Conservation (phyloP, 1,139 yeast genomes). For the Debaryomyces subglobosus region DNA sequence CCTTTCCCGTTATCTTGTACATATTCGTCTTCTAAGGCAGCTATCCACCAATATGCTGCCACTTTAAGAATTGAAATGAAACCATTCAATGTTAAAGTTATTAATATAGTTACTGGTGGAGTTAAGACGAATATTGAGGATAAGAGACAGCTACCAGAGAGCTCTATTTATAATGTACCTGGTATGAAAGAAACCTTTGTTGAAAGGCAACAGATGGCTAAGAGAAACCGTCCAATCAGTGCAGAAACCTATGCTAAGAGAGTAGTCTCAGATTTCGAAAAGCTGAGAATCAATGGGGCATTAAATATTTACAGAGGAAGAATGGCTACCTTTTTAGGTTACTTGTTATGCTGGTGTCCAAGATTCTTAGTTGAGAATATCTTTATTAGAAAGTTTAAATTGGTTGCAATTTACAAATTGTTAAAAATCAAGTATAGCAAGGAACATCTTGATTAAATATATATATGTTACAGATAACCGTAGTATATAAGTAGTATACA, state of each 20-base stretch:
- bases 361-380: conserved; percentile 49
- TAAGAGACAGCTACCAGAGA: conserved; percentile 54
- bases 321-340: conserved; percentile 43
- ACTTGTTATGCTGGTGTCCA: conserved; percentile 44
- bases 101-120: conserved; percentile 51
- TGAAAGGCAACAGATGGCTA: conserved; percentile 63
- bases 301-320: conserved; percentile 58
- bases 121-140: conserved; percentile 67
- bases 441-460: conserved; percentile 15
- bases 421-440: conserved; percentile 29
- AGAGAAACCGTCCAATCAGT: conserved; percentile 58
- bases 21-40: conserved; percentile 76
- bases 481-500: background rate
- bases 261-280: conserved; percentile 54
- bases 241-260: conserved; percentile 58
- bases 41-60: conserved; percentile 71
- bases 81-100: conserved; percentile 73
- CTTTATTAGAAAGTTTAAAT: conserved; percentile 51
- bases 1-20: conserved; percentile 74
- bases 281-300: conserved; percentile 45
- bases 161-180: conserved; percentile 57
- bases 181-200: conserved; percentile 51
- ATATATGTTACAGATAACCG: background rate
- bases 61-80: conserved; percentile 66
- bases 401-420: conserved; percentile 31